A percentile compares a stretch with the other conserved stretches of the same genome.
Conservation (phyloP, 768 basidiomycete genomes). For the Mycena crocata region DNA sequence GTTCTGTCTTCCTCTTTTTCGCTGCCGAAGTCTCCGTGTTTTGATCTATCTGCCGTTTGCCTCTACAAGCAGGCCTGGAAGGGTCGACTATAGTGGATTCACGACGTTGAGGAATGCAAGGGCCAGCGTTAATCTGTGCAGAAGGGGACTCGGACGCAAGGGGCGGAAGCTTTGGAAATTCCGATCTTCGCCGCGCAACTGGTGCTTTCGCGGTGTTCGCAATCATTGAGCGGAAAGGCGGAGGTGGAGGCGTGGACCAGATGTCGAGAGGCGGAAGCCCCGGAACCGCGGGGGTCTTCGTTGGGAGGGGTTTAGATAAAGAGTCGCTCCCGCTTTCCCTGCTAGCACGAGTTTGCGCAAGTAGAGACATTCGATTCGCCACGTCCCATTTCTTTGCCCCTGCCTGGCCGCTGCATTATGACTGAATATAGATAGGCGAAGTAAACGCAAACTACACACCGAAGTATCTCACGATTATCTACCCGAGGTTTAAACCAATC, state of each 20-base stretch:
- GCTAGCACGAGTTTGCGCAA: neutral
- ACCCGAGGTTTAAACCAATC: neutral
- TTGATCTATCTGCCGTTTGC: too few relatives aligned
- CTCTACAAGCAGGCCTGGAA: too few relatives aligned
- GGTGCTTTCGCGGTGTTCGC: neutral
- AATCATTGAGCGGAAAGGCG: neutral
- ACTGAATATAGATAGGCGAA: too few relatives aligned
- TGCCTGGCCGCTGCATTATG: neutral
- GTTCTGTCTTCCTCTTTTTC: too few relatives aligned
- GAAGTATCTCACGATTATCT: neutral
- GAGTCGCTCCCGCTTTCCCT: neutral
- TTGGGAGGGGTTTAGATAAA: neutral
- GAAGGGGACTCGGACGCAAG: too few relatives aligned
- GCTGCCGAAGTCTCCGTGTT: too few relatives aligned
- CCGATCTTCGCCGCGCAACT: too few relatives aligned
- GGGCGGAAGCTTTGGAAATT: too few relatives aligned
- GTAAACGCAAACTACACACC: neutral
- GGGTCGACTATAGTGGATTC: too few relatives aligned
- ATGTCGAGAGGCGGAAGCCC: neutral
- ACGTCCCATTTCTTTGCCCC: neutral
- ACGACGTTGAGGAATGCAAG: too few relatives aligned
- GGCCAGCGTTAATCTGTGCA: too few relatives aligned
- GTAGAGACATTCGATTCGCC: neutral
- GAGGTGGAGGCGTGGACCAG: neutral
- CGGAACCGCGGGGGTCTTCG: conserved; percentile 2